Base-by-base conservation (phyloP, 2,329 filamentous ascomycete species). In the Chaetothyriales sp. region DNA sequence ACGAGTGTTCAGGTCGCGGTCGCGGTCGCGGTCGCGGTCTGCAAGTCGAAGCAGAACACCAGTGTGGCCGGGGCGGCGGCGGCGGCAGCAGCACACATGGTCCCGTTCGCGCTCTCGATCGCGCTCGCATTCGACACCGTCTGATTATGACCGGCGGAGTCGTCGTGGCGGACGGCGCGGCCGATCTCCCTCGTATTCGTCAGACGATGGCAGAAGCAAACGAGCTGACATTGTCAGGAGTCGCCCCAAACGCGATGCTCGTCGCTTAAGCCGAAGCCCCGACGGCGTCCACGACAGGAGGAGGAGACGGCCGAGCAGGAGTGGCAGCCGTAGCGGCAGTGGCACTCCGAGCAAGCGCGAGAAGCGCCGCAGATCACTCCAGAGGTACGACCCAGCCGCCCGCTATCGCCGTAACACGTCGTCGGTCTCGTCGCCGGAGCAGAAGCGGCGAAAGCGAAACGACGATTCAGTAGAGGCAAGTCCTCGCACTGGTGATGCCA, bases 191-290 rank as follows among this genome's bases (percentile, higher is more conserved):
- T 70, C 67, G 62, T 64, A 67, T 60, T 67, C 67, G 57, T 64
- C 64, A 62, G 65, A 67, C 65, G 64, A 68, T 59, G 64, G 70
- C 59, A 64, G 57, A 62, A 67, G 61, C 65, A 67, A 66, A 61
- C 66, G 69, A 58, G 69, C 73, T 75, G 72, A 76, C 73, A 60
- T 70, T 70, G 68, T 65, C 62, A 74, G 73, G 64, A 72, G 62
- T 60, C 64, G 64, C 58, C 65, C 63, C 56, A 60, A 61, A 60
- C 68, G 66, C 59, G 71, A 74, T 62, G 67, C 62, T 59, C 67
- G 65, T 54, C 68, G 67, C 49, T 62, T 65, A 56, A 74, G 70
- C 60, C 69, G 63, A 50, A 69, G 66, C 59, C 62, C 62, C 55
- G 61, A 63, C 48, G 64, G 59, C 43, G 59, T 60, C 28, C 63